Evolutionary conservation across 352 stramenopile genomes (phyloP), one percentile per base, ranked within the genome.

Genomic region (Paralagenidium karlingii): DNA sequence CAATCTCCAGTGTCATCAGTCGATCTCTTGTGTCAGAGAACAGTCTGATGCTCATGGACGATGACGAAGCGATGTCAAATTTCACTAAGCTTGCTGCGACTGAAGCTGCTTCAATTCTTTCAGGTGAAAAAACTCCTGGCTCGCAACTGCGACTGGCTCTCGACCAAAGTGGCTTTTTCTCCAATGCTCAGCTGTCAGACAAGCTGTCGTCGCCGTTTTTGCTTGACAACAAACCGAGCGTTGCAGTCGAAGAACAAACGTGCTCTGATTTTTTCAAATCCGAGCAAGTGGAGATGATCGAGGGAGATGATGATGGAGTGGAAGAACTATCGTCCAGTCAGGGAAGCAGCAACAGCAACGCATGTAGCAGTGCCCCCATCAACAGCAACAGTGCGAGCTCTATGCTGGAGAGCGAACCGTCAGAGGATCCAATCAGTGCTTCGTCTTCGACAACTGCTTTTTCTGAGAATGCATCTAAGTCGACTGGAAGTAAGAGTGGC

Each of bases 1-100:
- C 65, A 3, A 87, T 87, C 40, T 81, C 73, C 9, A 82, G 73
- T 45, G 54, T 80, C n/a, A 78, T 87, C 30, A 67, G 58, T 31
- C 63, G 60, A 7, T 36, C 30, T 36, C 30, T 7, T 36, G 30
- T 16, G 8, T 36, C 22, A 22, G 30, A 36, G 3, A 36, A 36
- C 22, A 7, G 30, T 36, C 30, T 16, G 8, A 22, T 20, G 30
- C 16, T 36, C 22, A 16, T 36, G 30, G 40, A 51, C 20, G 58
- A 36, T 24, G 36, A 68, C 37, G 63, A 75, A 22, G 49, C 81
- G 34, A 75, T 84, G 46, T 53, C 81, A 19, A 81, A 68, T 30
- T 82, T 87, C 45, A 77, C 63, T 9, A 64, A 57, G 7, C 46
- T 87, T 33, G 62, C 60, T 37, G 67, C 61, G 12, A 60, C 60